Percentiles rank a stretch among this genome's conserved stretches.
phyloP scores from a whole-genome alignment of 768 basidiomycete species.

The Brasilioporus rufonigricans region DNA sequence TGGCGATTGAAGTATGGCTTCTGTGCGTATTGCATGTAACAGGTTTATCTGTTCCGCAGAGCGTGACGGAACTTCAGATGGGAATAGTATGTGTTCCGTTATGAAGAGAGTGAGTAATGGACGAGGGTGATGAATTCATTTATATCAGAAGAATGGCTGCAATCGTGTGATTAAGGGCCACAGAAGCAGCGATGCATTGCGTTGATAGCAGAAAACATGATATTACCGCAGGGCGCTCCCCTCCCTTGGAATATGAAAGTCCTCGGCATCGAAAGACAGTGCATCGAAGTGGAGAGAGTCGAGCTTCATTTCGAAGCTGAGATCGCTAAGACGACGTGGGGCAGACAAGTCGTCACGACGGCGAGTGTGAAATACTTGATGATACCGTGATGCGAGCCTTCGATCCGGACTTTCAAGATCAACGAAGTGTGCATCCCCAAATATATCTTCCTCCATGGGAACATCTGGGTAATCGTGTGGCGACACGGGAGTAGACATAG shows the following conservation, averaged over 20 bases:
- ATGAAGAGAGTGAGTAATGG: not conserved
- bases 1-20: conserved; percentile 5
- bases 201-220: not conserved
- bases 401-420: conserved; percentile 20
- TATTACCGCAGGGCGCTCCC: conserved; percentile 13
- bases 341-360: not conserved
- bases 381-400: conserved; percentile 11
- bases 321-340: conserved; percentile 32
- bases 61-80: not conserved
- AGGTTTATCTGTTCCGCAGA: conserved; percentile 1
- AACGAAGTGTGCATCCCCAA: conserved; percentile 13
- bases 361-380: not conserved
- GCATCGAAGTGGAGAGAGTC: conserved; percentile 75
- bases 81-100: not conserved
- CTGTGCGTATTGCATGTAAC: conserved; percentile 5
- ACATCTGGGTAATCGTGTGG: conserved; percentile 18
- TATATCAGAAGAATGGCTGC: conserved; percentile 3
- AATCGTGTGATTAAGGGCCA: not conserved
- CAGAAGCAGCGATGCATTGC: not conserved
- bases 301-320: conserved; percentile 62
- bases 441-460: conserved; percentile 17
- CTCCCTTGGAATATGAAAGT: conserved; percentile 38
- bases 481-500: conserved; percentile 6
- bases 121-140: conserved; percentile 4
- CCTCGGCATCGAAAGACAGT: conserved; percentile 63